Evolutionary conservation across 192 early-diverging fungal genomes (phyloP), one percentile per base, ranked within the genome.

Genomic region (Dissophora globulifera): DNA sequence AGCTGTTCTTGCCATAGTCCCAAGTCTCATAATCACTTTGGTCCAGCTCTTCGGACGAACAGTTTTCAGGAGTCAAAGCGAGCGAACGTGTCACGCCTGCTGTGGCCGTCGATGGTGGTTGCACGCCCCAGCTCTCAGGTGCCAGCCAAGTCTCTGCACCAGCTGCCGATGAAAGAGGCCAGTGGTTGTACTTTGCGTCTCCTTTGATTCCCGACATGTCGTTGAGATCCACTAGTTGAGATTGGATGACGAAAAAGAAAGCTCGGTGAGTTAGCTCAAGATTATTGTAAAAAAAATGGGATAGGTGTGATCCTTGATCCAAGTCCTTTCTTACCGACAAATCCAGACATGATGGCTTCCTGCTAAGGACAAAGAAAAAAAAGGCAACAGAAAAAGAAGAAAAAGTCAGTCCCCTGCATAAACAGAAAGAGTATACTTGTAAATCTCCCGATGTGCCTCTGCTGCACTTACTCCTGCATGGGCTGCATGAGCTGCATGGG

Each of bases 51-150:
- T 75, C 71, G 0, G 57, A 53, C 11, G 62, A 35, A 6, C 27
- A 31, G 15, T 75, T 62, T 5, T 75, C 62, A 2, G 71, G 53
- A 7, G 69, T 42, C 25, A 57, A 32, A 8, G 60, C 59, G 23
- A 60, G 52, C 2, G 69, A 57, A 15, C 60, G 53, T 13, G 32
- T 33, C n/a, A 32, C 20, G 11, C 58, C 50, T 43, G 53, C 23
- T 17, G 33, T 26, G 9, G 38, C 17, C 7, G 33, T 32, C 0
- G 59, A 35, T 19, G 69, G 59, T 32, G 69, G 69, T 22, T 51
- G 61, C 12, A 74, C 69, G 5, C 62, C 71, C 71, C 71, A 75
- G 32, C 71, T 75, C 50, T 75, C 71, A n/a, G 71, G 71, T 1
- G 71, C 56, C 41, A 47, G 56, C 71, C 71, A 75, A n/a, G 61